Conservation (phyloP, 371 early-diverging fungal genomes). For the Fennellomyces sp. region DNA sequence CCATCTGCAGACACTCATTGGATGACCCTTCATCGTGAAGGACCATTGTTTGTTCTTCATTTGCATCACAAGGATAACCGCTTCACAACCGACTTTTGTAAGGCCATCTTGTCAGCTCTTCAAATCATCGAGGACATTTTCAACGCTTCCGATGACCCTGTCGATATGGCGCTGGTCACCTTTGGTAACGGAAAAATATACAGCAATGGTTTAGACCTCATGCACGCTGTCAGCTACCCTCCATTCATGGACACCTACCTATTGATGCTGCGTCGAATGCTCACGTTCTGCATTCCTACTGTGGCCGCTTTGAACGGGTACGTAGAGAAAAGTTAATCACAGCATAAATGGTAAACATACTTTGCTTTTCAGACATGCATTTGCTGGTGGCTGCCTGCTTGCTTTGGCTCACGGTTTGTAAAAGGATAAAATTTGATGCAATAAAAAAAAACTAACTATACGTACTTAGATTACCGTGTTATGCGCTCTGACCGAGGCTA, state of each 20-base stretch:
- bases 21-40: slow-evolving; percentile 56
- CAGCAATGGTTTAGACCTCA: slow-evolving; percentile 80
- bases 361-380: slow-evolving; percentile 67
- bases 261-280: slow-evolving; percentile 49
- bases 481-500: slow-evolving; percentile 83
- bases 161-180: slow-evolving; percentile 64
- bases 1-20: slow-evolving; percentile 43
- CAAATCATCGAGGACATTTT: slow-evolving; percentile 61
- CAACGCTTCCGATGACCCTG: slow-evolving; percentile 35
- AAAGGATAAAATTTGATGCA: too few species aligned
- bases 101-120: slow-evolving; percentile 59
- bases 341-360: background rate
- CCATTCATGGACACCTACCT: slow-evolving; percentile 58
- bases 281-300: slow-evolving; percentile 78
- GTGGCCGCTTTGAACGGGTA: slow-evolving; percentile 84
- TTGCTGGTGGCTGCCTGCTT: slow-evolving; percentile 85
- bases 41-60: slow-evolving; percentile 61
- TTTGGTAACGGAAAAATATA: slow-evolving; percentile 72
- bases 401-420: slow-evolving; percentile 80
- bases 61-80: slow-evolving; percentile 71
- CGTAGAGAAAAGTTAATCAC: background rate
- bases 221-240: slow-evolving; percentile 38
- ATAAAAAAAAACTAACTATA: too few species aligned
- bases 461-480: slow-evolving; percentile 80
- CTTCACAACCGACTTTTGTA: slow-evolving; percentile 64